Evolutionary conservation across 169 alveolate species (phyloP).

Genomic region (Eimeria maxima): DNA sequence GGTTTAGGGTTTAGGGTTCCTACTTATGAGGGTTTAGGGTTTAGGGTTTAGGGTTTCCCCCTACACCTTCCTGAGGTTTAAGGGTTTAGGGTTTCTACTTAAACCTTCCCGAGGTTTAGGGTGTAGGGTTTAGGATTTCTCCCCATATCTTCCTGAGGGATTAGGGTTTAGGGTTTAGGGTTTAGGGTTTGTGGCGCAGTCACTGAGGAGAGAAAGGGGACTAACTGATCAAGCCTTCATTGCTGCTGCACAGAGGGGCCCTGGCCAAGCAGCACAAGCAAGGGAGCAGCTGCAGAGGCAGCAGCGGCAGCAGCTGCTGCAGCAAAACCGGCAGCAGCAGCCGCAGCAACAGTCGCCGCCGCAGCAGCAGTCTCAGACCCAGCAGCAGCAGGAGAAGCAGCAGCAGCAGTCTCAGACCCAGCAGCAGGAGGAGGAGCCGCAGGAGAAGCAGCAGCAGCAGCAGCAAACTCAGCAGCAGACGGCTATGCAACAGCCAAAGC

Average conservation of each 20-base stretch:
- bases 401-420: neutral
- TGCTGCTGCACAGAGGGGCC: neutral
- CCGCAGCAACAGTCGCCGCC: neutral
- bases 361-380: neutral
- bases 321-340: neutral
- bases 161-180: neutral
- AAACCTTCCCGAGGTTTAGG: neutral
- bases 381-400: neutral
- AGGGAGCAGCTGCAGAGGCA: conserved; percentile 53
- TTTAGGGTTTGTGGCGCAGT: neutral
- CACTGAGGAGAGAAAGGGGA: conserved; percentile 11
- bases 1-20: neutral
- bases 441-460: neutral
- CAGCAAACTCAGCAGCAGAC: too few relatives aligned
- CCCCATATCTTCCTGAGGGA: neutral
- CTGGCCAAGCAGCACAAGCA: conserved; percentile 56
- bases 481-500: too few relatives aligned
- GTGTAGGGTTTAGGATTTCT: neutral
- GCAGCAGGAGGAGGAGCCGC: neutral
- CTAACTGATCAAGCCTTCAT: conserved; percentile 36
- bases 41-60: too few relatives aligned
- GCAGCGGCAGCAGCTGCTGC: conserved; percentile 5
- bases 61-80: too few relatives aligned
- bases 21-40: neutral
- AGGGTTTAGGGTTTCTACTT: neutral